Evolutionary conservation across 345 rosid genomes (phyloP).

Genomic region (Eucalyptus curtisii): DNA sequence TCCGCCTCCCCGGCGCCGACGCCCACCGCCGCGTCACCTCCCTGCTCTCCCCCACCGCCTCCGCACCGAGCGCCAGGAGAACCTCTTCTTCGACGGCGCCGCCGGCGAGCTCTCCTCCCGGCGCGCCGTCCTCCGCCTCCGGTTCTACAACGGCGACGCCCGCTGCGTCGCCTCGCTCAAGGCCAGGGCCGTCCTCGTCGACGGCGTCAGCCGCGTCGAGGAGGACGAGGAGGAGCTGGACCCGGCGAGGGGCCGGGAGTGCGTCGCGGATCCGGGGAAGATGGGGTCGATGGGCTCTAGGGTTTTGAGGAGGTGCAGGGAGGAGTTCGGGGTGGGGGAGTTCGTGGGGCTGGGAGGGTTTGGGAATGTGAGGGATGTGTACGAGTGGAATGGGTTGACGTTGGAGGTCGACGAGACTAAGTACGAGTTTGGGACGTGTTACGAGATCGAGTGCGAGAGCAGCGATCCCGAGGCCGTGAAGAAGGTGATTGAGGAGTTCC

Average conservation of each 20-base stretch:
- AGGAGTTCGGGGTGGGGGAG: constrained; percentile 52
- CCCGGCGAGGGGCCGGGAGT: constrained; percentile 13
- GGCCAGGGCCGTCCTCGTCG: constrained; percentile 36
- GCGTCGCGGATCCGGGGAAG: constrained; percentile 34
- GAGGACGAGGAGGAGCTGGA: constrained; percentile 85
- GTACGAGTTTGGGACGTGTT: constrained; percentile 55
- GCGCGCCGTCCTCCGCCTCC: constrained; percentile 53
- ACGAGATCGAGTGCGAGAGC: constrained; percentile 79
- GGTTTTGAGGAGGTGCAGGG: constrained; percentile 51
- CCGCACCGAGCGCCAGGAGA: constrained; percentile 58
- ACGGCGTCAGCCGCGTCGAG: constrained; percentile 81
- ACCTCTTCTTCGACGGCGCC: constrained; percentile 63
- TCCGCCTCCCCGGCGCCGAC: constrained; percentile 37
- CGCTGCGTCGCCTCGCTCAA: constrained; percentile 59
- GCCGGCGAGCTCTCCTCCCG: constrained; percentile 36
- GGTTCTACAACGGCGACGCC: constrained; percentile 30
- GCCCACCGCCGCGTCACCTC: constrained; percentile 33
- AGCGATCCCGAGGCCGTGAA: constrained; percentile 60
- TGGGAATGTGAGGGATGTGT: constrained; percentile 55
- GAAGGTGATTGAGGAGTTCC: constrained; percentile 46
- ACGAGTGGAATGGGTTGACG: constrained; percentile 57
- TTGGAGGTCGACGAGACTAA: constrained; percentile 85
- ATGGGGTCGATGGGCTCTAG: constrained; percentile 31
- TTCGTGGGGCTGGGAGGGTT: constrained; percentile 81
- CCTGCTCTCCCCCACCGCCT: constrained; percentile 37